Evolutionary conservation across 2,329 filamentous ascomycete species (phyloP).

Genomic region (Penicillium rolfsii): DNA sequence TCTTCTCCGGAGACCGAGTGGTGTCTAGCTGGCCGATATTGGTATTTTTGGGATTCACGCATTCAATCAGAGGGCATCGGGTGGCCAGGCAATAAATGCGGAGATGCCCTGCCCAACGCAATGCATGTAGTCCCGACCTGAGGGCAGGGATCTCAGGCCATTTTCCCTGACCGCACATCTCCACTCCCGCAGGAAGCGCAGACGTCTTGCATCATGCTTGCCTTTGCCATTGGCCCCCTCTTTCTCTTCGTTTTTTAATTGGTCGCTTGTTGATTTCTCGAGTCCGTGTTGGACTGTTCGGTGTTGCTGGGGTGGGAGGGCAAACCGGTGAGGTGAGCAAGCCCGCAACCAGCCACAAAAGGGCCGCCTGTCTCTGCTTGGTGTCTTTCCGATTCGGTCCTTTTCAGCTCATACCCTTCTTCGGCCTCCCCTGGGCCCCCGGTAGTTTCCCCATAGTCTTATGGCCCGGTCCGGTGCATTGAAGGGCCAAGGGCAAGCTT

Average conservation of each 20-base stretch:
- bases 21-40: neutral
- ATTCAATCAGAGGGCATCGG: slow-evolving; percentile 5
- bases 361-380: neutral
- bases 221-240: neutral
- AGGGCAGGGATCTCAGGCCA: slow-evolving; percentile 13
- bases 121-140: slow-evolving; percentile 20
- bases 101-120: slow-evolving; percentile 16
- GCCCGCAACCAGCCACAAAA: neutral
- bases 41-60: neutral
- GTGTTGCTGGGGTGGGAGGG: neutral
- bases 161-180: slow-evolving; percentile 7
- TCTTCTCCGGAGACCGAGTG: neutral
- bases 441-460: neutral
- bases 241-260: neutral
- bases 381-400: neutral
- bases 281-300: neutral
- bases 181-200: slow-evolving; percentile 15
- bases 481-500: neutral
- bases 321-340: neutral
- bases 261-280: neutral
- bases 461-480: neutral
- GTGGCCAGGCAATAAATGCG: slow-evolving; percentile 10
- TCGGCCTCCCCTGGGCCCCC: neutral
- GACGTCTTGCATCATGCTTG: slow-evolving; percentile 9
- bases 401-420: neutral